A percentile compares a stretch with the other conserved stretches of the same genome.
Evolutionary conservation across 2,329 filamentous ascomycete genomes (phyloP).

Genomic region (Penicillium vulpinum): DNA sequence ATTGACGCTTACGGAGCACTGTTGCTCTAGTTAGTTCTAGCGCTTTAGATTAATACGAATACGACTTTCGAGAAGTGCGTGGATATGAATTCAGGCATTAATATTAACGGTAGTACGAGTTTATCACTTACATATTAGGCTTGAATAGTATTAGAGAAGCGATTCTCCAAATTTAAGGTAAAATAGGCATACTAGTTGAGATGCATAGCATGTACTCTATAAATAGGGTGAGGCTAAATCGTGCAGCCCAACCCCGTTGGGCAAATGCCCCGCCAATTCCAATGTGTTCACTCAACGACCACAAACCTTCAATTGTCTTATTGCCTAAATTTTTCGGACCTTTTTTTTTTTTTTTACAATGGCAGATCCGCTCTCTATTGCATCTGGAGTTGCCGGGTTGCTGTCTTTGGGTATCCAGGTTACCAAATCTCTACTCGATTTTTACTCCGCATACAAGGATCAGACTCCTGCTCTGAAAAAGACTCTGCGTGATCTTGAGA

Average conservation of each 20-base stretch:
- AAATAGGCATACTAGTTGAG: neutral
- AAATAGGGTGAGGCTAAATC: neutral
- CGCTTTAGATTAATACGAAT: neutral
- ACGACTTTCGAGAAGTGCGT: neutral
- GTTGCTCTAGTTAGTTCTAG: neutral
- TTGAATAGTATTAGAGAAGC: neutral
- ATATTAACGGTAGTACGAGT: no score
- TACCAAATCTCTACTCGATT: constrained; percentile 35
- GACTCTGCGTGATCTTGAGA: constrained; percentile 7
- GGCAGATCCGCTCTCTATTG: constrained; percentile 29
- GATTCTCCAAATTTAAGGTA: neutral
- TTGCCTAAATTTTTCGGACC: neutral
- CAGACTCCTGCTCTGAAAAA: constrained; percentile 29
- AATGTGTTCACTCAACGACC: neutral
- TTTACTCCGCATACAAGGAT: constrained; percentile 34
- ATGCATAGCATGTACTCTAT: no score
- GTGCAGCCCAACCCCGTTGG: neutral
- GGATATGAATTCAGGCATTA: no score
- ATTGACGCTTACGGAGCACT: neutral
- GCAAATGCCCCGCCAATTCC: neutral
- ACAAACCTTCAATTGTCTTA: neutral
- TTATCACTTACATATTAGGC: neutral
- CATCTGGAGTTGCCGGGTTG: constrained; percentile 33
- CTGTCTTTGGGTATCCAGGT: constrained; percentile 42
- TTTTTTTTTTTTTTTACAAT: constrained; percentile 8